These are phyloP conservation scores for Gossypium raimondii DNA, from an alignment of 345 rosid genomes.

Conservation along the genomic window DNA sequence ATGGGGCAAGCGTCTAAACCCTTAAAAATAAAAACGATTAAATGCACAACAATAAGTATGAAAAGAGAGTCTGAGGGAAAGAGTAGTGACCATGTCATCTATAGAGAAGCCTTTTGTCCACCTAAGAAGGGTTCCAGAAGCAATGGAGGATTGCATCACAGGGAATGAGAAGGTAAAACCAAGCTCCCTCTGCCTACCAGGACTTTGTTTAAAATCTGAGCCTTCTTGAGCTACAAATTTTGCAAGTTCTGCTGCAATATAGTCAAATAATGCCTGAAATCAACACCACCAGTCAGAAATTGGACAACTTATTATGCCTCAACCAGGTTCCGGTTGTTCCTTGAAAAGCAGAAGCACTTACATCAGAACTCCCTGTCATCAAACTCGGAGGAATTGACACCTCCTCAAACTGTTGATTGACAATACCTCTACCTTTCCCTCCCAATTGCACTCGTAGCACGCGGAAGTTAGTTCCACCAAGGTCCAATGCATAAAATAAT, in stretches of 20 bases:
- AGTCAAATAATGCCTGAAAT: conserved; percentile 65
- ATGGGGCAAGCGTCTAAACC: not conserved
- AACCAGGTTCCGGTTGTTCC: not conserved
- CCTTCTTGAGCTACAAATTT: conserved; percentile 76
- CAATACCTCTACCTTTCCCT: conserved; percentile 51
- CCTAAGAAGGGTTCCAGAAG: conserved; percentile 73
- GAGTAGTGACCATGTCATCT: conserved; percentile 54
- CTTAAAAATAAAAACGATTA: not conserved
- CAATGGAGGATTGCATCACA: conserved; percentile 72
- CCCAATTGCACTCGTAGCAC: conserved; percentile 80
- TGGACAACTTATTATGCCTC: not conserved
- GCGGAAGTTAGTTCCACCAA: conserved; percentile 98
- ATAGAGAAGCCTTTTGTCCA: conserved; percentile 99
- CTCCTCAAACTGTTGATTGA: conserved; percentile 72
- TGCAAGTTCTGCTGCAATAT: conserved; percentile 68
- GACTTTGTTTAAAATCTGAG: conserved; percentile 46
- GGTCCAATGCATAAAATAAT: conserved; percentile 85
- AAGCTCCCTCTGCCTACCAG: conserved; percentile 75
- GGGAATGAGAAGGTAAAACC: conserved; percentile 99
- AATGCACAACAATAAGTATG: not conserved
- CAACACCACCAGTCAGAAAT: conserved; percentile 17
- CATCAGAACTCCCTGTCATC: conserved; percentile 76
- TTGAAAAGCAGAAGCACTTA: conserved; percentile 27
- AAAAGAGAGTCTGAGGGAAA: conserved; percentile 12
- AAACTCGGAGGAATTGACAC: conserved; percentile 79